phyloP scores from a whole-genome alignment of 768 basidiomycete species.

The Rhodocollybia butyracea region DNA sequence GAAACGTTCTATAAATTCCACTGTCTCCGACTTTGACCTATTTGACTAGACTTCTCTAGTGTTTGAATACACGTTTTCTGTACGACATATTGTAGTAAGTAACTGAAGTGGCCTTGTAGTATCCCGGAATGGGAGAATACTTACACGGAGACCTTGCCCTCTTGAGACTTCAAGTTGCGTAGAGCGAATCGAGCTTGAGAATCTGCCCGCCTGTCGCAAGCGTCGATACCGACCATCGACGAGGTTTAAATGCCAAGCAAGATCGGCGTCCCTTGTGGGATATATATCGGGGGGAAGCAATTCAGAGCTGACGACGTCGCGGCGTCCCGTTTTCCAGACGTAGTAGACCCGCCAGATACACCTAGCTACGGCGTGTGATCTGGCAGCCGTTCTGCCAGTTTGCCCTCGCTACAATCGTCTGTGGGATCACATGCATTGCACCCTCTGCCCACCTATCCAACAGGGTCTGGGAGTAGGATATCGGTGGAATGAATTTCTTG shows the following conservation, averaged over 20 bases:
- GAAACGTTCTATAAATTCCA: too few species aligned
- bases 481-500: constrained; percentile 63
- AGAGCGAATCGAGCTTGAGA: too few species aligned
- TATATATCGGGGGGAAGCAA: constrained; percentile 45
- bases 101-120: too few species aligned
- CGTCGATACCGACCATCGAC: constrained; percentile 44
- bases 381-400: constrained; percentile 12
- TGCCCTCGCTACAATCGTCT: constrained; percentile 41
- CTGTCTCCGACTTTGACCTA: too few species aligned
- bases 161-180: too few species aligned
- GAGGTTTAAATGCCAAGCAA: constrained; percentile 38
- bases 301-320: constrained; percentile 34
- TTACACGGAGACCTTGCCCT: too few species aligned
- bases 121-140: too few species aligned
- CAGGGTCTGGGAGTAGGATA: constrained; percentile 20
- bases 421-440: constrained; percentile 26
- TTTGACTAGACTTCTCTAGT: too few species aligned
- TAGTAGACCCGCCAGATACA: constrained; percentile 10
- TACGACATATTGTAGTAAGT: too few species aligned
- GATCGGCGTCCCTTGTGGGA: constrained; percentile 43
- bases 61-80: too few species aligned
- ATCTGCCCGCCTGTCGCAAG: too few species aligned
- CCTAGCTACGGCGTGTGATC: constrained; percentile 9
- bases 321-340: background rate
- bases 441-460: constrained; percentile 24